Percentiles rank a stretch among this genome's conserved stretches.
phyloP scores from a whole-genome alignment of 73 alveolate genomes.

The Uronychia setigera region DNA sequence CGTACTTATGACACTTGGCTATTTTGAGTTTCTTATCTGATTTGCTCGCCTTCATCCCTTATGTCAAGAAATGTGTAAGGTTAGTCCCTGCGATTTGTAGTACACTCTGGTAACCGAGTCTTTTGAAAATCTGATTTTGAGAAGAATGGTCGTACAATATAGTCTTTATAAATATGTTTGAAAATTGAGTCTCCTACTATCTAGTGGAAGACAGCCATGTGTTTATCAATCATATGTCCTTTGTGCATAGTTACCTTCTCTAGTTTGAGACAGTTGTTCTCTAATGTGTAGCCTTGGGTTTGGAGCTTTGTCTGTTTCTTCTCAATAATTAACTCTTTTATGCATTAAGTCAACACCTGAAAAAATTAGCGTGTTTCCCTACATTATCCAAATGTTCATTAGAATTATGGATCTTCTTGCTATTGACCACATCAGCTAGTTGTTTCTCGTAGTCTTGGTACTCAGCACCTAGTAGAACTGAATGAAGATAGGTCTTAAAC shows the following conservation, averaged over 20 bases:
- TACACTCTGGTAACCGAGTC: neutral
- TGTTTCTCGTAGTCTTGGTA: neutral
- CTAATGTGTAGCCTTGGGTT: neutral
- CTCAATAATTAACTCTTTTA: neutral
- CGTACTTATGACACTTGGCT: conserved; percentile 38
- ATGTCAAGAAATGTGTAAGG: conserved; percentile 29
- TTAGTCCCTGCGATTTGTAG: conserved; percentile 57
- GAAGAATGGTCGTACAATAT: neutral
- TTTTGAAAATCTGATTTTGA: neutral
- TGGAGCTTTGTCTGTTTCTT: neutral
- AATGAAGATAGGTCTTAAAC: neutral
- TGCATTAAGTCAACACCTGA: neutral
- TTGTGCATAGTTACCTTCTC: neutral
- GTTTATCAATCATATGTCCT: neutral
- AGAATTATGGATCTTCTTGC: neutral
- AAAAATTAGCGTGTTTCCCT: neutral
- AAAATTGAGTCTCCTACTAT: conserved; percentile 39
- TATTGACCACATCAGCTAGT: neutral
- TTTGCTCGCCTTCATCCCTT: neutral
- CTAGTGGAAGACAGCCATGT: conserved; percentile 32
- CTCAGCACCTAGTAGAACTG: neutral
- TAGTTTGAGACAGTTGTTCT: neutral
- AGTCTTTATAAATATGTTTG: conserved; percentile 37
- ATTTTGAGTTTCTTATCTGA: conserved; percentile 1
- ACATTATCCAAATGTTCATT: neutral